Conservation (phyloP, 805 yeast species). For the Yamadazyma phyllophila region DNA sequence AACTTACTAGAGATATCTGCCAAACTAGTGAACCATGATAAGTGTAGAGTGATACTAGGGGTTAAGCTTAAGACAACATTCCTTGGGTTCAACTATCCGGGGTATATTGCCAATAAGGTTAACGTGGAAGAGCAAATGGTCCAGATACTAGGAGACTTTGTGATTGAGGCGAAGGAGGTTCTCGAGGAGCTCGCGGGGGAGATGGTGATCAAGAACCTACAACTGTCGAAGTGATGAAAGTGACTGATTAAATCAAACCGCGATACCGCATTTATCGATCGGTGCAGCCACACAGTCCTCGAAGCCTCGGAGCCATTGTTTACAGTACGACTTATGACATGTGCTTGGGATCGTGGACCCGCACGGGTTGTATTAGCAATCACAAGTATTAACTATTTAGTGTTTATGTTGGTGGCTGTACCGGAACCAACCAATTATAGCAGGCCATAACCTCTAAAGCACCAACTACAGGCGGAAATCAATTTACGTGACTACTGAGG, state of each 20-base stretch:
- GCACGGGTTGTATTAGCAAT: constrained; percentile 1
- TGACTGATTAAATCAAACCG: no score
- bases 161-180: not conserved
- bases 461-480: no score
- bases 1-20: constrained; percentile 9
- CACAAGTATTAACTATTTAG: no score
- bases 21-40: not conserved
- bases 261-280: not conserved
- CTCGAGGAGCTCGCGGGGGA: not conserved
- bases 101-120: constrained; percentile 5
- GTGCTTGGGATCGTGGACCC: constrained; percentile 1
- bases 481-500: no score
- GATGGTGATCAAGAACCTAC: not conserved
- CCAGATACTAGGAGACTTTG: constrained; percentile 11
- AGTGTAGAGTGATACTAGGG: not conserved
- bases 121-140: constrained; percentile 10
- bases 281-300: not conserved
- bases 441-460: no score
- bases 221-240: no score
- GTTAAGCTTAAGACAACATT: constrained; percentile 4
- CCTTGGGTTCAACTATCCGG: constrained; percentile 8
- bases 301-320: not conserved
- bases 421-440: no score
- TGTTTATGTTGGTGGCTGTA: no score
- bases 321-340: not conserved